Evolutionary conservation across 1,284 basidiomycete species (phyloP).

Genomic region (Cutaneotrichosporon sp.): DNA sequence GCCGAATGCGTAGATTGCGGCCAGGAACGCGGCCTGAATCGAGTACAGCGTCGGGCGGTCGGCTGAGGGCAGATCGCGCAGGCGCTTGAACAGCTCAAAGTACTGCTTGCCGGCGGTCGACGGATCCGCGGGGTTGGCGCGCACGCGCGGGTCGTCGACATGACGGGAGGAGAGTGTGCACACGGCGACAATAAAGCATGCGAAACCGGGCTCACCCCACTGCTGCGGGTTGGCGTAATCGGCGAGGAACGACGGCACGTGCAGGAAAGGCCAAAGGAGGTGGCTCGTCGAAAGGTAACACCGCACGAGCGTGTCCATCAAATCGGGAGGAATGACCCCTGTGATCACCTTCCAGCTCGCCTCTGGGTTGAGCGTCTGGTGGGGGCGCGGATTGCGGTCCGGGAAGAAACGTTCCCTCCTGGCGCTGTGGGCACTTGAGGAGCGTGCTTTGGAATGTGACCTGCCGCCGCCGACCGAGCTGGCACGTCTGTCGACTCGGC

Average conservation of each 20-base stretch:
- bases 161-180: conserved; percentile 85
- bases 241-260: conserved; percentile 79
- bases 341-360: conserved; percentile 71
- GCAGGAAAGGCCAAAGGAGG: conserved; percentile 83
- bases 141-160: conserved; percentile 81
- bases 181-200: conserved; percentile 80
- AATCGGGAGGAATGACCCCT: conserved; percentile 75
- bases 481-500: conserved; percentile 19
- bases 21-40: conserved; percentile 79
- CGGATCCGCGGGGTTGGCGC: conserved; percentile 72
- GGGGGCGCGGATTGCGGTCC: conserved; percentile 67
- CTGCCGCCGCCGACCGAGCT: conserved; percentile 21
- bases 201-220: conserved; percentile 90
- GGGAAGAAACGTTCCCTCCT: conserved; percentile 55
- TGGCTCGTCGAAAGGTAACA: conserved; percentile 78
- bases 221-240: conserved; percentile 88
- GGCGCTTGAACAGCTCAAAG: conserved; percentile 78
- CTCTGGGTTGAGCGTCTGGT: conserved; percentile 68
- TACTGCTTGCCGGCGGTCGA: conserved; percentile 83
- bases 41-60: conserved; percentile 85
- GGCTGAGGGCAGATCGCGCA: conserved; percentile 79
- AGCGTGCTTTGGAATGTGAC: conserved; percentile 24
- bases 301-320: conserved; percentile 71
- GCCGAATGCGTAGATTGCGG: conserved; percentile 82
- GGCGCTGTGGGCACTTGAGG: conserved; percentile 24